These are phyloP conservation scores for Termitomyces bulborhizus DNA, from an alignment of 768 basidiomycete genomes.

Conservation along the genomic window DNA sequence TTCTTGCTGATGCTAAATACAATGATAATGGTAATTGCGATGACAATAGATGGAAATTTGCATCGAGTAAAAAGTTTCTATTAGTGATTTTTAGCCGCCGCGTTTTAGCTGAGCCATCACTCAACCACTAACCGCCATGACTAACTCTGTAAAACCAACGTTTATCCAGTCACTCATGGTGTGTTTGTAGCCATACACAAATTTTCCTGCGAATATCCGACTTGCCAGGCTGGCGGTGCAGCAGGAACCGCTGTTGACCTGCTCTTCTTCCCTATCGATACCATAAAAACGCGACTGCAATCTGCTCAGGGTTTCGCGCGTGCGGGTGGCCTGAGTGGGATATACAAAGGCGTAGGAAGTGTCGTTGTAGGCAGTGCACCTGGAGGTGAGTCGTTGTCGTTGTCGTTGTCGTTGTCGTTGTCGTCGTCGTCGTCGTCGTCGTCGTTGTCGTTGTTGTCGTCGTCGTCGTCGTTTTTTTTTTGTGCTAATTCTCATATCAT, in stretches of 20 bases:
- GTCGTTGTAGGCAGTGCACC: constrained; percentile 94
- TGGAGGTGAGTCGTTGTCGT: constrained; percentile 52
- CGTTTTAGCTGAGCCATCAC: too few species aligned
- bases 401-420: too few species aligned
- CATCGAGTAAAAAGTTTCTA: too few species aligned
- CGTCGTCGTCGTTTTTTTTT: too few species aligned
- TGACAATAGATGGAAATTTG: constrained; percentile 15
- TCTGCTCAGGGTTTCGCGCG: constrained; percentile 77
- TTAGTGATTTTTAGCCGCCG: too few species aligned
- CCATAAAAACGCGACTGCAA: constrained; percentile 93
- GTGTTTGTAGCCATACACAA: background rate
- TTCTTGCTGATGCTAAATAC: constrained; percentile 15
- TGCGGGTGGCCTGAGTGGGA: constrained; percentile 71
- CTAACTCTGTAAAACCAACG: constrained; percentile 17
- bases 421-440: too few species aligned
- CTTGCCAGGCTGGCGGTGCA: constrained; percentile 45
- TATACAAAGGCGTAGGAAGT: constrained; percentile 93
- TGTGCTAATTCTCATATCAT: background rate
- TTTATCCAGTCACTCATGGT: constrained; percentile 26
- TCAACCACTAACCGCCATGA: too few species aligned
- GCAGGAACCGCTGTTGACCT: constrained; percentile 93
- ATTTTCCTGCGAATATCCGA: background rate
- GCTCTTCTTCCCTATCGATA: constrained; percentile 95
- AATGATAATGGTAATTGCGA: constrained; percentile 11
- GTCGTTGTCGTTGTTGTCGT: too few species aligned